Evolutionary conservation across 306 rosid genomes (phyloP), one percentile per base, ranked within the genome.

Genomic region (Cyamopsis tetragonoloba): DNA sequence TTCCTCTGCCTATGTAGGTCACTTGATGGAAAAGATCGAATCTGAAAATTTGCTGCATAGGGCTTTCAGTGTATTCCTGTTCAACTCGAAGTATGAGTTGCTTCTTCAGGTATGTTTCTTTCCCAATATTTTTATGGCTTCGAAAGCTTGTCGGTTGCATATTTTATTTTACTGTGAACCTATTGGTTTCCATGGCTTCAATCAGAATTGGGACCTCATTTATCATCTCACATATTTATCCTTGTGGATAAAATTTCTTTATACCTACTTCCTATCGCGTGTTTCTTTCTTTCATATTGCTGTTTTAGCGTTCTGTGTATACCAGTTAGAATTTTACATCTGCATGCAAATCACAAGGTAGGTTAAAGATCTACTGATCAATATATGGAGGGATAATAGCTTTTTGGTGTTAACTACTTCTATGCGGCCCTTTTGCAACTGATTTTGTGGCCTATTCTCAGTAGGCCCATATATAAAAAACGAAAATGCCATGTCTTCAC

Each of bases 1-100:
- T 6, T 53, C 56, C 10, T 34, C 35, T 46, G 42, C 55, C 24
- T 37, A 28, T 44, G 19, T 71, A 95, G 99, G 99, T 70, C 99
- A 95, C 77, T 83, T 95, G 89, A 85, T 87, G 99, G 97, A 90
- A 54, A 95, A 90, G 84, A 90, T 95, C 73, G 96, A 95, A 78
- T 61, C 91, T 63, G 92, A 80, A 71, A 90, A 88, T 70, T 63
- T 82, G 92, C 84, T 95, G 32, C 99, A 95, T 64, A 82, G 97
- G 59, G 97, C 99, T 76, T 95, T 95, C 81, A 95, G 99, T 42
- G 99, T 95, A 58, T 95, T 95, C 77, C 70, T 95, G 73, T 95
- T 95, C 68, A 95, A 95, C 90, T 74, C 97, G 46, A 95, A 95
- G 77, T 79, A 78, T 51, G 96, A 95, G 83, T 63, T 95, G 82